A percentile compares a stretch with the other conserved stretches of the same genome.
Conservation (phyloP, 208 protist species). For the Balamuthia mandrillaris region DNA sequence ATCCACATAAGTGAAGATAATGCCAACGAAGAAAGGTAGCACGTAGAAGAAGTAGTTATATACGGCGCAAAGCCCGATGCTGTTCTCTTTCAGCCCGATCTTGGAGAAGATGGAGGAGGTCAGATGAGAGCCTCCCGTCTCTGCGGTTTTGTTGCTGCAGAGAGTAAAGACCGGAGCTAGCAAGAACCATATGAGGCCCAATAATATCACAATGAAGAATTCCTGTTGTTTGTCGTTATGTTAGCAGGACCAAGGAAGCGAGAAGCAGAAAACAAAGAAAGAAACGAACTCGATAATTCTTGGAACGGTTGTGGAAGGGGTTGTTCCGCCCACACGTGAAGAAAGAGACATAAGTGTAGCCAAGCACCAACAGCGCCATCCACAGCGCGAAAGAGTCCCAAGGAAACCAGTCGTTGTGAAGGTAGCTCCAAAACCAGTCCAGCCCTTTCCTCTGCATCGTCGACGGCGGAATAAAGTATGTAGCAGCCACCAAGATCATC, state of each 20-base stretch:
- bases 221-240: not conserved
- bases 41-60: conserved; percentile 37
- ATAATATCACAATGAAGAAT: not conserved
- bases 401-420: not conserved
- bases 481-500: no score
- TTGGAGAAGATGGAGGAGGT: not conserved
- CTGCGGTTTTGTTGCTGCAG: not conserved
- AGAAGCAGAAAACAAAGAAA: not conserved
- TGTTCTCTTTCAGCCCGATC: not conserved
- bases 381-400: conserved; percentile 20
- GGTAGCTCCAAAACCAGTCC: no score
- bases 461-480: no score
- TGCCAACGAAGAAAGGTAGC: conserved; percentile 33
- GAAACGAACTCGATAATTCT: not conserved
- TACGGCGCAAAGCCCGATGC: not conserved
- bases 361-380: not conserved
- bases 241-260: not conserved
- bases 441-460: no score
- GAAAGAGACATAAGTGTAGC: conserved; percentile 37
- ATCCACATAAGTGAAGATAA: not conserved
- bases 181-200: not conserved
- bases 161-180: conserved; percentile 12
- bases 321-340: conserved; percentile 36
- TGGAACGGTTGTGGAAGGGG: not conserved
- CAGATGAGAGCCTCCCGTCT: not conserved